A percentile compares a stretch with the other conserved stretches of the same genome.
phyloP scores from a whole-genome alignment of 1,284 basidiomycete genomes.

The Cryptococcus jaspeensis region DNA sequence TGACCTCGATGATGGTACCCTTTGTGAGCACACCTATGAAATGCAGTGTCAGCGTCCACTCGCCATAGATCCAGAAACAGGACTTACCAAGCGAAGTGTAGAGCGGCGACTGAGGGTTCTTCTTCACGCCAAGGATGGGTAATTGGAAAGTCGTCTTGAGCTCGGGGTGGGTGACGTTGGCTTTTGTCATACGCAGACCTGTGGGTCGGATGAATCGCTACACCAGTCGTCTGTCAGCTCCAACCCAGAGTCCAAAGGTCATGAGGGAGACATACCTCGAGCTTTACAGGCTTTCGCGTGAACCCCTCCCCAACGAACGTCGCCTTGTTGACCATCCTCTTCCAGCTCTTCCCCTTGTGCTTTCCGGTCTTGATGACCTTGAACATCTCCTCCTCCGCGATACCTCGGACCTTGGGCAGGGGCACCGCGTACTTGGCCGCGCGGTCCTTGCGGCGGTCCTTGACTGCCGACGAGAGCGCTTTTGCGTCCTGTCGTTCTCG shows the following conservation, averaged over 20 bases:
- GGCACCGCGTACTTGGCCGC: conserved; percentile 98
- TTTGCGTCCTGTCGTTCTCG: conserved; percentile 69
- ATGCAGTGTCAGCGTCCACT: not conserved
- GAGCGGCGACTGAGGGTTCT: conserved; percentile 99
- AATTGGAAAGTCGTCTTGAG: conserved; percentile 98
- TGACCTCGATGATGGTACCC: conserved; percentile 97
- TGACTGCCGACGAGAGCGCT: conserved; percentile 94
- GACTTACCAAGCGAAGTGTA: conserved; percentile 63
- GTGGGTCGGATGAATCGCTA: conserved; percentile 91
- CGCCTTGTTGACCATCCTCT: conserved; percentile 99
- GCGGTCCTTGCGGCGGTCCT: conserved; percentile 99
- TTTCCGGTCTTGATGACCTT: conserved; percentile 99
- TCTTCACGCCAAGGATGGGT: conserved; percentile 97
- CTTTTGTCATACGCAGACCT: conserved; percentile 96
- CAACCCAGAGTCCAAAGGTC: too few relatives aligned
- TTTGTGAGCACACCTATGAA: conserved; percentile 91
- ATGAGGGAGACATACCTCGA: conserved; percentile 60
- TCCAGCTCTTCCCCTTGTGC: conserved; percentile 96
- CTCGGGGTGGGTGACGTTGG: conserved; percentile 98
- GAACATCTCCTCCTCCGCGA: conserved; percentile 99
- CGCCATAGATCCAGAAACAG: not conserved
- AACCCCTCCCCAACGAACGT: conserved; percentile 98
- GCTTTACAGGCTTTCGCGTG: conserved; percentile 97
- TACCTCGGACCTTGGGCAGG: conserved; percentile 92
- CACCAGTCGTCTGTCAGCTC: not conserved